phyloP scores from a whole-genome alignment of 768 basidiomycete species.

The Rhizopogon vesiculosus region DNA sequence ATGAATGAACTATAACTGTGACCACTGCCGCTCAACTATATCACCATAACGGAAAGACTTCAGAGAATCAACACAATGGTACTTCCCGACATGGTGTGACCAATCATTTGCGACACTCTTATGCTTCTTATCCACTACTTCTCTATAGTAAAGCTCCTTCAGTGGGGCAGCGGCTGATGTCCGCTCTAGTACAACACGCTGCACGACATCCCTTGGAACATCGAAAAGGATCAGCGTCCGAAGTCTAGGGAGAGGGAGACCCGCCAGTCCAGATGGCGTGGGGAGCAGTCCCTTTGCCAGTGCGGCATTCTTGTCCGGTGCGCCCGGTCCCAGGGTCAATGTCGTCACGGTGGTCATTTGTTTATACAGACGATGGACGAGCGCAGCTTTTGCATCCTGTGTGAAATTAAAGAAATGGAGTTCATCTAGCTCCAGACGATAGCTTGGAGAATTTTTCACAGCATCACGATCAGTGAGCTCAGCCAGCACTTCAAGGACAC shows the following conservation, averaged over 20 bases:
- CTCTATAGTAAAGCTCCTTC: not conserved
- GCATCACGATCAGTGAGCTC: not conserved
- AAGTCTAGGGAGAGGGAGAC: not conserved
- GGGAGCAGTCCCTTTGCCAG: not conserved
- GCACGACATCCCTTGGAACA: not conserved
- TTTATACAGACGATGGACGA: not conserved
- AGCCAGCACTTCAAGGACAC: not conserved
- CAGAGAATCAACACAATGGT: not conserved
- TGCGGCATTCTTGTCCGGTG: not conserved
- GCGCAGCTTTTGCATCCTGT: not conserved
- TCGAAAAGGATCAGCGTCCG: not conserved
- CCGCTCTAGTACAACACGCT: not conserved
- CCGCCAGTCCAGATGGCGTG: not conserved
- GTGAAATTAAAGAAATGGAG: not conserved
- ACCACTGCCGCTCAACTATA: not conserved
- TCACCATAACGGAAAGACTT: not conserved
- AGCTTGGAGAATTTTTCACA: not conserved
- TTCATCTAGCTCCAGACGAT: not conserved
- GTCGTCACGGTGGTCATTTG: not conserved
- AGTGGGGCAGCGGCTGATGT: not conserved
- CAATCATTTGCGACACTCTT: not conserved
- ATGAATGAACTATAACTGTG: no score
- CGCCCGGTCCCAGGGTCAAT: not conserved
- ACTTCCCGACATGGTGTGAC: not conserved
- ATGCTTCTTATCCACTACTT: not conserved